phyloP scores from a whole-genome alignment of 345 rosid species.

The Psidium friedrichsthalianum region DNA sequence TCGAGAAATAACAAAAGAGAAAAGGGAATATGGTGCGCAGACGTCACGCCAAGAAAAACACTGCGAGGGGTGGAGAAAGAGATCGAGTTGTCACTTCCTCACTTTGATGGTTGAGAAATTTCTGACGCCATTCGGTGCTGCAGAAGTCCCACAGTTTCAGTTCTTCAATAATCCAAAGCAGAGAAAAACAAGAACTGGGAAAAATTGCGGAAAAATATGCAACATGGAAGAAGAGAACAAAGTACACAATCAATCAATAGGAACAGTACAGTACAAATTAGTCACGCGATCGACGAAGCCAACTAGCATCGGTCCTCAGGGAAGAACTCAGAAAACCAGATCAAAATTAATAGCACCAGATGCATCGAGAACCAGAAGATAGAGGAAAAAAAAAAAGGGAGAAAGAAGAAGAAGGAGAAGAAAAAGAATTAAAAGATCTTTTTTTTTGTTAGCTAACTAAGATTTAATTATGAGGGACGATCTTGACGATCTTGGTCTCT shows the following conservation, averaged over 20 bases:
- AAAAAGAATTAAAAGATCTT: background rate
- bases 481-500: slow-evolving; percentile 2
- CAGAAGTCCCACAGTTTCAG: background rate
- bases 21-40: background rate
- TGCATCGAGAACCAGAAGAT: background rate
- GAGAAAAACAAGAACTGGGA: background rate
- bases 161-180: background rate
- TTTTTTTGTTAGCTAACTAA: background rate
- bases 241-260: background rate
- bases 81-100: background rate
- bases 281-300: background rate
- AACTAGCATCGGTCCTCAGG: background rate
- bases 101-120: background rate
- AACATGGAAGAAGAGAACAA: background rate
- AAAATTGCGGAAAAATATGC: background rate
- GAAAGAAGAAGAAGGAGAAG: background rate
- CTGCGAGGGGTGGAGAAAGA: background rate
- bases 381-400: background rate
- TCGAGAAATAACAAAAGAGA: background rate
- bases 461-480: background rate
- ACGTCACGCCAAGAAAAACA: background rate
- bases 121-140: background rate
- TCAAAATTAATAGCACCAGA: background rate
- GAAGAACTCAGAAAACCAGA: background rate
- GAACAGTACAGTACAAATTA: background rate